phyloP scores from a whole-genome alignment of 225 moss, liverwort and hornwort genomes.

The Bryoerythrophyllum caledonicum region DNA sequence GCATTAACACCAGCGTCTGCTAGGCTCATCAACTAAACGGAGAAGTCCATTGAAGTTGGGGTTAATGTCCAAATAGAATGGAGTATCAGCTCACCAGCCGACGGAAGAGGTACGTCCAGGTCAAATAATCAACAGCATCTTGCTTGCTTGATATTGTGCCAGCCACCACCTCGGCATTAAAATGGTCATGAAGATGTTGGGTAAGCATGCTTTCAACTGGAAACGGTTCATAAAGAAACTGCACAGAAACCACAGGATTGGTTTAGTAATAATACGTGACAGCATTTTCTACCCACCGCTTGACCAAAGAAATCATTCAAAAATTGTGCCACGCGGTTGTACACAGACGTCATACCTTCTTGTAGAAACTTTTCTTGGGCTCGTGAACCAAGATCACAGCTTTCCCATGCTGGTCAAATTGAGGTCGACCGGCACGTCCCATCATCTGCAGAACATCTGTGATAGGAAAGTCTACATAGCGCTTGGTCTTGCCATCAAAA shows the following conservation, averaged over 20 bases:
- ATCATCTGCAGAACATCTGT: conserved; percentile 99
- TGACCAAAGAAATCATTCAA: background rate
- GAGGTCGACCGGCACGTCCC: conserved; percentile 99
- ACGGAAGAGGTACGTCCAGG: conserved; percentile 98
- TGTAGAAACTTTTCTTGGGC: conserved; percentile 98
- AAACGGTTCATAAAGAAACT: conserved; percentile 99
- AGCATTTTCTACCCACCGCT: conserved; percentile 8
- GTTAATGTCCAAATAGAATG: conserved; percentile 4
- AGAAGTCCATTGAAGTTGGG: background rate
- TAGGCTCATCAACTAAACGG: conserved; percentile 10
- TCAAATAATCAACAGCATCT: conserved; percentile 96
- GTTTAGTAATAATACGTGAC: conserved; percentile 5
- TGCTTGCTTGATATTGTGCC: conserved; percentile 97
- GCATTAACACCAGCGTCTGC: conserved; percentile 8
- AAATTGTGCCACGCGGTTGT: background rate
- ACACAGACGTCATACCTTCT: conserved; percentile 61
- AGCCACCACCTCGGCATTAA: conserved; percentile 97
- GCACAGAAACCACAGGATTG: conserved; percentile 25
- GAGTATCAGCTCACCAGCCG: conserved; percentile 68
- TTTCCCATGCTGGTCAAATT: conserved; percentile 95
- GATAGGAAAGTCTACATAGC: conserved; percentile 95
- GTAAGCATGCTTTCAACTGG: conserved; percentile 98
- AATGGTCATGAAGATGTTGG: conserved; percentile 95
- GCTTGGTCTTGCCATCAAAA: conserved; percentile 93
- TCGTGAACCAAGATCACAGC: conserved; percentile 98